These are phyloP conservation scores for Nyctanthes arbortristis DNA, from an alignment of 257 asterid species.

Conservation along the genomic window DNA sequence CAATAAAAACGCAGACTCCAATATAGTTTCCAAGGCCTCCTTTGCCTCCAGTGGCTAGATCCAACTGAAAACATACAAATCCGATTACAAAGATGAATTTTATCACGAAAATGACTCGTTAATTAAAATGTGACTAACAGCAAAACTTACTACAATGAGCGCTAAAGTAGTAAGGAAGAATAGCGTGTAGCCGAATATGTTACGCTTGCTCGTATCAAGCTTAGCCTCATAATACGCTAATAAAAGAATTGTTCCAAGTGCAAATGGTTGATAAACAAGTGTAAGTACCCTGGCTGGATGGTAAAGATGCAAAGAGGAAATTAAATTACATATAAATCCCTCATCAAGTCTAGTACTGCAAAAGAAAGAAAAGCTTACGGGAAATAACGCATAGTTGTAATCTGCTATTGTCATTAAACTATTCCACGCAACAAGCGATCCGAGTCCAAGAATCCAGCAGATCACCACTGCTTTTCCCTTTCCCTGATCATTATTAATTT, in stretches of 20 bases:
- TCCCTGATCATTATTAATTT: too few relatives aligned
- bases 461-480: too few relatives aligned
- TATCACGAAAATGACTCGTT: too few relatives aligned
- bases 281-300: slow-evolving; percentile 51
- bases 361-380: too few relatives aligned
- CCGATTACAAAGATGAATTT: too few relatives aligned
- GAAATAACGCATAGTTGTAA: too few relatives aligned
- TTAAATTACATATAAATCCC: neutral
- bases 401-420: too few relatives aligned
- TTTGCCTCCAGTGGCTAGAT: slow-evolving; percentile 60
- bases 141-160: slow-evolving; percentile 33
- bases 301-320: slow-evolving; percentile 28
- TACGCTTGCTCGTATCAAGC: slow-evolving; percentile 37
- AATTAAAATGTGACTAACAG: neutral
- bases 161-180: slow-evolving; percentile 35
- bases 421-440: too few relatives aligned
- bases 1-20: slow-evolving; percentile 70
- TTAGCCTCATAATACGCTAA: slow-evolving; percentile 42
- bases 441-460: too few relatives aligned
- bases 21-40: slow-evolving; percentile 68
- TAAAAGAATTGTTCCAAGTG: slow-evolving; percentile 34
- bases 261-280: slow-evolving; percentile 45
- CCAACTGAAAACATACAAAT: slow-evolving; percentile 41
- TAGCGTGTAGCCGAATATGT: slow-evolving; percentile 30
- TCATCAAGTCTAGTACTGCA: too few relatives aligned